Base-by-base conservation (phyloP, 73 alveolate genomes). In the Stentor coeruleus region DNA sequence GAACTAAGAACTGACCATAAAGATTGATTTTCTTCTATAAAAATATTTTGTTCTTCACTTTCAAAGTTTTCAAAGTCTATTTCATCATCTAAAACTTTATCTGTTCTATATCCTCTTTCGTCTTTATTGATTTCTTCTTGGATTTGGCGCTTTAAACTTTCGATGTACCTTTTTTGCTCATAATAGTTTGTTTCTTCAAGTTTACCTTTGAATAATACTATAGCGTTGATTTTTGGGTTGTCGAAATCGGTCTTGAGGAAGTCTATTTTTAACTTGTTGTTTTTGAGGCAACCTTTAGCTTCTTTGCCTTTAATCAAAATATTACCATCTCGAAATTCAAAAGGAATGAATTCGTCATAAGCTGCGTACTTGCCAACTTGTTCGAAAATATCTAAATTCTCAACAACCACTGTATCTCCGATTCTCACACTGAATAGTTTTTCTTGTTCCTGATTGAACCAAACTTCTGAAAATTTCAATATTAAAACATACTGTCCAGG, bases 321-420 rank as follows among this genome's bases (percentile, higher is more conserved):
- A 59, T 89, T 79, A 59, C 91, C 91, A 38, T 81, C 85, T 40
- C 81, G 66, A 74, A 81, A 74, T 84, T 88, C 82, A 58, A 91
- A 89, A 72, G 84, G 89, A n/a, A 91, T 38, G 81, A 84, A 91
- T 76, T 91, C 97, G 73, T 91, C 97, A 89, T 91, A 86, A n/a
- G 97, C 94, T 39, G 87, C 88, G 86, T 58, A 81, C 66, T 75
- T 91, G 84, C 97, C 97, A n/a, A 82, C 91, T 66, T 89, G 88
- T 6, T 87, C 89, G 39, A 77, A 90, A 57, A 91, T 84, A 83
- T 91, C 97, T 15, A 91, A 81, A 42, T 85, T 66, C 37, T 74
- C 76, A 38, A 91, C 83, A 39, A 91, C 90, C 38, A 81, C 84
- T n/a, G 81, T 74, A 60, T 91, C 91, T 39, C 97, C 97, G 14